Percentiles rank a stretch among this genome's conserved stretches.
These are phyloP conservation scores for Ogataea sp. DNA, from an alignment of 805 yeast genomes.

Conservation along the genomic window DNA sequence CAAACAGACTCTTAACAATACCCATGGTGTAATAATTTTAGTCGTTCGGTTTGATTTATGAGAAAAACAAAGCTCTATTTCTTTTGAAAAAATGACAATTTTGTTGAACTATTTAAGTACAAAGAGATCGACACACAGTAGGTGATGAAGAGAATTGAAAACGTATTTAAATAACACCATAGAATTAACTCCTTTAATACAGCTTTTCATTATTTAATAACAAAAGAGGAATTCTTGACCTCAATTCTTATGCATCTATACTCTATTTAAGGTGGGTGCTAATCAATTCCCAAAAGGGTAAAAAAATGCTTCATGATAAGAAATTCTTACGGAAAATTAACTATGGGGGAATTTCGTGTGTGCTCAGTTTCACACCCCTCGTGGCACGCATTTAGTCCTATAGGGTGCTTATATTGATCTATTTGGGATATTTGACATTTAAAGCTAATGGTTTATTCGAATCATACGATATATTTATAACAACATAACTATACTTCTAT, in stretches of 20 bases:
- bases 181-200: neutral
- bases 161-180: neutral
- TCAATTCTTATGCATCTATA: neutral
- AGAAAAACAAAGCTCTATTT: too few relatives aligned
- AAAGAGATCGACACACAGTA: too few relatives aligned
- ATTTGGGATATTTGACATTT: neutral
- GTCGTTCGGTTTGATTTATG: too few relatives aligned
- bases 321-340: too few relatives aligned
- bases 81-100: too few relatives aligned
- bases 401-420: neutral
- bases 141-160: too few relatives aligned
- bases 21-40: neutral
- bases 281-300: constrained; percentile 1
- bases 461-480: neutral
- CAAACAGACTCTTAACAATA: neutral
- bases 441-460: neutral
- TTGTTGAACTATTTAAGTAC: too few relatives aligned
- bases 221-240: neutral
- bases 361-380: too few relatives aligned
- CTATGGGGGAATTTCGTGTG: too few relatives aligned
- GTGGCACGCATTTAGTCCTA: too few relatives aligned
- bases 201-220: neutral
- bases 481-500: too few relatives aligned
- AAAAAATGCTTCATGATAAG: neutral
- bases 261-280: neutral